Percentiles rank a stretch among this genome's conserved stretches.
Conservation (phyloP, 2,329 filamentous ascomycete genomes). For the Aspergillus vadensis region DNA sequence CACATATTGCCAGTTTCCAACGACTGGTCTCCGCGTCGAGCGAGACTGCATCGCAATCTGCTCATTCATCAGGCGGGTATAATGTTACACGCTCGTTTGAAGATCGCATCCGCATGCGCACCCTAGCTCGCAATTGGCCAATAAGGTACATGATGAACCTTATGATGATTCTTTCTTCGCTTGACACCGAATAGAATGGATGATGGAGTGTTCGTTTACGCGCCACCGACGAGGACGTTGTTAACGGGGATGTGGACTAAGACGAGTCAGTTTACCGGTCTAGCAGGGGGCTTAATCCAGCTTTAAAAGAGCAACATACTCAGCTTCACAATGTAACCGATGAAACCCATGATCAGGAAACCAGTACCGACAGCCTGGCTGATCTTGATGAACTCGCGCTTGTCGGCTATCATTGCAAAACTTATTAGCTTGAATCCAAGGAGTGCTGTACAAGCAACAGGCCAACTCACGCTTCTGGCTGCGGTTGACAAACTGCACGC, state of each 20-base stretch:
- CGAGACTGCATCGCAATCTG: neutral
- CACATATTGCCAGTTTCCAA: conserved; percentile 2
- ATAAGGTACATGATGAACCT: neutral
- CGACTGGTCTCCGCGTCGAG: neutral
- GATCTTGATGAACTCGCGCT: conserved; percentile 63
- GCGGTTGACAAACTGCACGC: conserved; percentile 26
- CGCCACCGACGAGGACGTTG: conserved; percentile 53
- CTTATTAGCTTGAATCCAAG: conserved; percentile 7
- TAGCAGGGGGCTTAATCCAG: neutral
- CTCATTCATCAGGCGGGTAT: neutral
- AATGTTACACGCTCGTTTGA: neutral
- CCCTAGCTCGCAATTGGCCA: neutral
- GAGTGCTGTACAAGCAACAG: neutral
- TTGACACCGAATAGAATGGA: neutral
- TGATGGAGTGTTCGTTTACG: conserved; percentile 28
- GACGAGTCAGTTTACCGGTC: neutral
- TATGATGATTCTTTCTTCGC: neutral
- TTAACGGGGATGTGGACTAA: conserved; percentile 55
- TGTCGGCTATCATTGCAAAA: conserved; percentile 50
- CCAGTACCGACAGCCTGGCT: conserved; percentile 62
- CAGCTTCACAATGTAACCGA: conserved; percentile 63
- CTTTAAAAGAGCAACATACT: conserved; percentile 46
- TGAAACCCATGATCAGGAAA: conserved; percentile 60
- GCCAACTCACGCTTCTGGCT: conserved; percentile 27
- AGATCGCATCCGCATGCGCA: neutral